phyloP scores from a whole-genome alignment of 108 stramenopile genomes.

The Phaeodactylum tricornutum region DNA sequence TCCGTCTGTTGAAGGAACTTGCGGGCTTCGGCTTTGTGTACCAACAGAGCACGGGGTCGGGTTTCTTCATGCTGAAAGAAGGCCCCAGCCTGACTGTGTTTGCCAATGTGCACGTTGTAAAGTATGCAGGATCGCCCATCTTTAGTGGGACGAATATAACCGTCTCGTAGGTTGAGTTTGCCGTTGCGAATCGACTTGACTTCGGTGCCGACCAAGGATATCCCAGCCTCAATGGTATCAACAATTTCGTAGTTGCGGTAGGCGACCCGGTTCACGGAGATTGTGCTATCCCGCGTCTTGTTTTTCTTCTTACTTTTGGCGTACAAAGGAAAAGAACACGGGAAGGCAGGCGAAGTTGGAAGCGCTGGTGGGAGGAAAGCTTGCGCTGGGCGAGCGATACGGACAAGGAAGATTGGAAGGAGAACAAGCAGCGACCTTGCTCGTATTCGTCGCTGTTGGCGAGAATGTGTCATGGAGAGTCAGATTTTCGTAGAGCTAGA shows the following conservation, averaged over 20 bases:
- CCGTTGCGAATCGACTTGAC: slow-evolving; percentile 75
- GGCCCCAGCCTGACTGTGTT: slow-evolving; percentile 53
- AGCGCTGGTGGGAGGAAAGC: no score
- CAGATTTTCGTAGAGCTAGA: no score
- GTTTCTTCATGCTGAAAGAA: slow-evolving; percentile 80
- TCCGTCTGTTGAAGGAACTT: slow-evolving; percentile 31
- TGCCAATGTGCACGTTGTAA: slow-evolving; percentile 75
- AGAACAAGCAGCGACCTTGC: no score
- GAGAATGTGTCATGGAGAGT: no score
- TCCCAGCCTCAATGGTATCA: slow-evolving; percentile 70
- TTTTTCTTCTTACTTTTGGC: slow-evolving; percentile 36
- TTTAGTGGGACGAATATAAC: slow-evolving; percentile 45
- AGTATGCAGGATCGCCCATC: slow-evolving; percentile 47
- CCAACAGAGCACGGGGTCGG: slow-evolving; percentile 38
- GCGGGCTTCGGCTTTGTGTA: slow-evolving; percentile 53
- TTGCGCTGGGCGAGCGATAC: no score
- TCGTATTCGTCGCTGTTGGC: no score
- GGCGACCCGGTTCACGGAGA: slow-evolving; percentile 35
- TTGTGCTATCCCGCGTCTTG: slow-evolving; percentile 21
- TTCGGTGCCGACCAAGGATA: slow-evolving; percentile 69
- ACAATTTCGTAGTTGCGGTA: slow-evolving; percentile 56
- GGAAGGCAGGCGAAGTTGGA: no score
- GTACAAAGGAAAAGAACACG: no score
- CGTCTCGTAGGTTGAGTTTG: slow-evolving; percentile 81
- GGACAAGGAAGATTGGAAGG: no score